Conservation (phyloP, 1,284 basidiomycete species). For the Bondarzewia mesenterica region DNA sequence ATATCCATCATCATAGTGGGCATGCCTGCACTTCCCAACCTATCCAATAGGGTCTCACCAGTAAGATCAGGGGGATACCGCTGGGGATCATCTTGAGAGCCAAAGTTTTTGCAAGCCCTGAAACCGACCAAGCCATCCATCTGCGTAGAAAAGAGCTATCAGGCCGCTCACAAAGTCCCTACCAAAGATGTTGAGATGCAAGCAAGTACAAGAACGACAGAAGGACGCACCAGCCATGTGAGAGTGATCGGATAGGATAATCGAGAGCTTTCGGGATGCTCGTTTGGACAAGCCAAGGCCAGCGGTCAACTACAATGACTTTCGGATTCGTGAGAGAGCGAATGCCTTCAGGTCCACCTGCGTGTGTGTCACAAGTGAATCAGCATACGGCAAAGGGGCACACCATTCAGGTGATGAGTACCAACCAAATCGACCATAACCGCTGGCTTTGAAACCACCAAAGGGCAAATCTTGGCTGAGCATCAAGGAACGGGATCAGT, state of each 20-base stretch:
- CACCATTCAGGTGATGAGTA: slow-evolving; percentile 8
- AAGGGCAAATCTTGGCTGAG: slow-evolving; percentile 89
- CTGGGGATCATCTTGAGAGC: neutral
- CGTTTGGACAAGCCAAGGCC: slow-evolving; percentile 78
- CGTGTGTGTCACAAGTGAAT: no score
- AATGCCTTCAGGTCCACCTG: slow-evolving; percentile 88
- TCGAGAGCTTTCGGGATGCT: slow-evolving; percentile 80
- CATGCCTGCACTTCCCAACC: neutral
- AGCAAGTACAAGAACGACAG: slow-evolving; percentile 9
- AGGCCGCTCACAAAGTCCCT: slow-evolving; percentile 79
- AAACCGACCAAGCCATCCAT: slow-evolving; percentile 56
- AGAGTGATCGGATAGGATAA: slow-evolving; percentile 78
- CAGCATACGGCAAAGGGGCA: slow-evolving; percentile 7
- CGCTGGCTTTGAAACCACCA: slow-evolving; percentile 83
- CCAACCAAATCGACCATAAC: slow-evolving; percentile 84
- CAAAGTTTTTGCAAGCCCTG: slow-evolving; percentile 15
- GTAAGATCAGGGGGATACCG: neutral
- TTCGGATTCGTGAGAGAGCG: slow-evolving; percentile 83
- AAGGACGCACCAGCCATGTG: slow-evolving; percentile 70
- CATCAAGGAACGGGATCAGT: neutral
- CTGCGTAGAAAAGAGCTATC: slow-evolving; percentile 67
- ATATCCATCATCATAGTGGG: neutral
- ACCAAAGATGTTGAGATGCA: slow-evolving; percentile 10
- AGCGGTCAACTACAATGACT: slow-evolving; percentile 79
- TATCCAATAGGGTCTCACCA: no score